Base-by-base conservation (phyloP, 306 rosid genomes). In the Ormosia semicastrata region DNA sequence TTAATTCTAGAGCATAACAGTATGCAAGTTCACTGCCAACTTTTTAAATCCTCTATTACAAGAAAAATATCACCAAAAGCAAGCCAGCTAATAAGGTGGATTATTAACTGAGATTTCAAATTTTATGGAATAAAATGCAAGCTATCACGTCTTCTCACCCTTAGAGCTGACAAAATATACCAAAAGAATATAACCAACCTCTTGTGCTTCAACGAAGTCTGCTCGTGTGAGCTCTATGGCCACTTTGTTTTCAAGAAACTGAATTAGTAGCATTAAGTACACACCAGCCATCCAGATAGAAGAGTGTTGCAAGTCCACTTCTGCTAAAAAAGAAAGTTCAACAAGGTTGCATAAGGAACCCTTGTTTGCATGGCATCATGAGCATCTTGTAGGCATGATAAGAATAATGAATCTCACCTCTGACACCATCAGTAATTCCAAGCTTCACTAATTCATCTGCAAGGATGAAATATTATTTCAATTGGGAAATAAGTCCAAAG, bases 241-340 rank as follows among this genome's bases (percentile, higher is more conserved):
- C 82, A 93, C 99, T 90, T 93, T 95, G 88, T 95, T 95, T 88
- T 95, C 99, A 78, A 93, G 95, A 88, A 95, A 91, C 81, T 95
- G 99, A 95, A 95, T 90, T 30, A 93, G 88, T 71, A 95, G 85
- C 96, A 88, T 95, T 58, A 95, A 86, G 90, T 95, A 95, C 82
- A 95, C 98, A 63, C 98, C 98, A 77, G 98, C 96, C 97, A 92
- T 95, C 98, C 95, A 93, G 86, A 93, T 95, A 75, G 97, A 94
- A 67, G 98, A 92, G 86, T 92, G 99, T 71, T 90, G 95, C 91
- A 95, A 88, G 88, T 92, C 92, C 81, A 89, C 97, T 86, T 95
- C 99, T 95, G 97, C 75, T 81, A 43, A 66, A 85, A 77, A 73
- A 30, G 79, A 87, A 89, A 69, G 12, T 71, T 56, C 78, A 77